Evolutionary conservation across 2,329 filamentous ascomycete species (phyloP).

Genomic region (Trichophyton equinum): DNA sequence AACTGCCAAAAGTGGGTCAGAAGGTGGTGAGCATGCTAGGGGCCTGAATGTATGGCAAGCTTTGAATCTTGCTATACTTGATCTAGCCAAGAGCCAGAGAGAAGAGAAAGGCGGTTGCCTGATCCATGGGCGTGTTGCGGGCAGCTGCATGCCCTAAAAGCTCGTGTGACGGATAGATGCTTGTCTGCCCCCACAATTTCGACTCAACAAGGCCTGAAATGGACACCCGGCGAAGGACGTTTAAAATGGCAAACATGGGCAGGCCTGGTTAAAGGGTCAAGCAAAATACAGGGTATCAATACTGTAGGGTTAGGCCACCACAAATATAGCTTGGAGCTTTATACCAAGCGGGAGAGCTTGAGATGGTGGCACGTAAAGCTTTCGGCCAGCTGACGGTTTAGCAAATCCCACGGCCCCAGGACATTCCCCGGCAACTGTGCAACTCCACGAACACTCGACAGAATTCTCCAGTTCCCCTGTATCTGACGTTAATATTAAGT

Average conservation of each 20-base stretch:
- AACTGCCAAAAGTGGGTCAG: background rate
- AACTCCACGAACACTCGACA: background rate
- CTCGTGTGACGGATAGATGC: constrained; percentile 3
- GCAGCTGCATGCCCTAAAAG: background rate
- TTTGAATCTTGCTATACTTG: background rate
- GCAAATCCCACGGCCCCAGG: background rate
- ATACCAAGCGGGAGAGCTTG: background rate
- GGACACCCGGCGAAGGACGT: background rate
- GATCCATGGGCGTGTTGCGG: background rate
- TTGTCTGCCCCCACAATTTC: constrained; percentile 1
- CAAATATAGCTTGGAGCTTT: background rate
- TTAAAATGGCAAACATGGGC: constrained; percentile 3
- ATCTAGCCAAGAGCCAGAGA: background rate
- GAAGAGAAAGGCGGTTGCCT: background rate
- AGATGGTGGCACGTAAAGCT: background rate
- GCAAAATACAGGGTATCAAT: background rate
- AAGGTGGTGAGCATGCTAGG: background rate
- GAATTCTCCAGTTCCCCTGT: no score
- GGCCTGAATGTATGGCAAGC: background rate
- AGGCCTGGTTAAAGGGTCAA: background rate
- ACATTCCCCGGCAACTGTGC: background rate
- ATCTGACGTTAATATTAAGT: background rate
- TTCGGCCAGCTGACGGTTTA: background rate
- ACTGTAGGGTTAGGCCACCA: background rate
- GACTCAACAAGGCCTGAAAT: background rate